Evolutionary conservation across 2,329 filamentous ascomycete genomes (phyloP).

Genomic region (Xylariaceae sp.): DNA sequence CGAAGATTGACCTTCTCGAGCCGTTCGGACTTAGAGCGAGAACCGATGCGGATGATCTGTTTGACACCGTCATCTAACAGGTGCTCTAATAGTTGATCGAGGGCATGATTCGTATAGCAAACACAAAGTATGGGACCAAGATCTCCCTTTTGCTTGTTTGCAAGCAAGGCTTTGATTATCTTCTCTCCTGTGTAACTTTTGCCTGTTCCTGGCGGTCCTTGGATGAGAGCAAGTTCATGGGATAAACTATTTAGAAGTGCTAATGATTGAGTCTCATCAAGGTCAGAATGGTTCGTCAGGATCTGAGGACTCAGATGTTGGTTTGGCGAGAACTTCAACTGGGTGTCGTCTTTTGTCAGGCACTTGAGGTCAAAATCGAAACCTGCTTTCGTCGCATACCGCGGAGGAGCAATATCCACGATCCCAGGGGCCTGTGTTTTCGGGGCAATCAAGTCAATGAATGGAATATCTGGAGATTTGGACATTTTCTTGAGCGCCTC

Average conservation of each 20-base stretch:
- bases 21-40: constrained; percentile 50
- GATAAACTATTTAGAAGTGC: constrained; percentile 52
- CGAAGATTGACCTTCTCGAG: constrained; percentile 50
- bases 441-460: constrained; percentile 43
- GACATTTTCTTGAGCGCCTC: constrained; percentile 52
- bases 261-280: constrained; percentile 50
- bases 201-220: constrained; percentile 68
- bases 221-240: constrained; percentile 56
- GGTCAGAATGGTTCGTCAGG: constrained; percentile 35
- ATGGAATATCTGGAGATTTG: constrained; percentile 41
- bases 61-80: constrained; percentile 44
- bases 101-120: constrained; percentile 49
- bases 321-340: constrained; percentile 20
- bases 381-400: constrained; percentile 43
- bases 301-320: constrained; percentile 14
- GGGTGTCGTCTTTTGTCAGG: constrained; percentile 24
- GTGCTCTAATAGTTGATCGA: constrained; percentile 58
- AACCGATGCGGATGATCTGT: constrained; percentile 60
- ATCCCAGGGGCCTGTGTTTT: constrained; percentile 13
- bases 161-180: constrained; percentile 53
- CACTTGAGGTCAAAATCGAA: constrained; percentile 47
- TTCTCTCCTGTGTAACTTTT: constrained; percentile 60
- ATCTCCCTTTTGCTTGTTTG: constrained; percentile 34
- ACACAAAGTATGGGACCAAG: constrained; percentile 50
- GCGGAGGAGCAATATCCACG: constrained; percentile 40